Evolutionary conservation across 116 monocot genomes (phyloP), one percentile per base, ranked within the genome.

Genomic region (Papilionanthe hybrid): DNA sequence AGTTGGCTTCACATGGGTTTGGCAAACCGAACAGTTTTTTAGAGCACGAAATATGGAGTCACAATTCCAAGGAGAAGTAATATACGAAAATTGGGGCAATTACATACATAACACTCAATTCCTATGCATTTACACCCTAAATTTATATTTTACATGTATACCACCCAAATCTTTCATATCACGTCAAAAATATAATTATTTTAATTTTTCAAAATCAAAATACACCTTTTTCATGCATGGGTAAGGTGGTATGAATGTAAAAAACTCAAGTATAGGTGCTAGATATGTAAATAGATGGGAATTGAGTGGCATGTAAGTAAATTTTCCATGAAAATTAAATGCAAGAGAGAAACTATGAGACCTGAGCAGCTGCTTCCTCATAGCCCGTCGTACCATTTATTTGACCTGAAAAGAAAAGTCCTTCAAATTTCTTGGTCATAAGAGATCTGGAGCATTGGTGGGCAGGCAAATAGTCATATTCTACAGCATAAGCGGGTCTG

Each of bases 331-430:
- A 37, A 37, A 37, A 19, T 60, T 56, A 49, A 42, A 55, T 55
- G n/a, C 45, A 79, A 67, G 32, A 9, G 73, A 30, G 30, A 42
- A 23, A 20, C 76, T 63, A 85, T 22, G 75, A 49, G 42, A 92
- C 98, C 98, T 98, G 98, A 79, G 98, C 94, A 68, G 98, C 98
- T 82, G 98, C 98, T 91, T 98, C 98, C 84, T 98, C 98, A 79
- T 97, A 97, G 30, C 97, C 97, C 77, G 96, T 97, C 45, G 96
- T 97, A 85, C 97, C 97, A 79, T 97, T 97, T 58, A 97, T 94
- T 81, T 97, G 97, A 75, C 97, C 97, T 13, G 97, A 94, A 87
- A 97, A 97, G 76, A 97, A 97, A 75, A 97, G 84, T 17, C 97
- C 97, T 85, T 92, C 88, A 55, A 94, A 79, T 29, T 94, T 94